Evolutionary conservation across 306 rosid species (phyloP).

Genomic region (Quercus ilex): DNA sequence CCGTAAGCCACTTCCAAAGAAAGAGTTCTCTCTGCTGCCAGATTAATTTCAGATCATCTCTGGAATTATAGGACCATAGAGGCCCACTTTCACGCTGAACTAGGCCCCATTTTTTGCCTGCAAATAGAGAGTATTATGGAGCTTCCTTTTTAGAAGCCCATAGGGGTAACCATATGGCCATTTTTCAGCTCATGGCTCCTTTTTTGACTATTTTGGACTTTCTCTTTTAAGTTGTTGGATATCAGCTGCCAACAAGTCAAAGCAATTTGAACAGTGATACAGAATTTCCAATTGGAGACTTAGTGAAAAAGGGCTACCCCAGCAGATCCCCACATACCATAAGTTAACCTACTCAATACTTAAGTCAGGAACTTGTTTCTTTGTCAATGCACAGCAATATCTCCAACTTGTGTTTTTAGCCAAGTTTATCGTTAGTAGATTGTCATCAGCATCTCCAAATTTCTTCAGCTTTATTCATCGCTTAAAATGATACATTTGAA

Average conservation of each 20-base stretch:
- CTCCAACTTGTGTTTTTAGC: background rate
- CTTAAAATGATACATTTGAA: slow-evolving; percentile 9
- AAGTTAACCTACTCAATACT: background rate
- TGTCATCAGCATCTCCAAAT: background rate
- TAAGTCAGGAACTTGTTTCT: background rate
- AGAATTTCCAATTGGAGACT: background rate
- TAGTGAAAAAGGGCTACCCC: background rate
- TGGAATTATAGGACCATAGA: too few relatives aligned
- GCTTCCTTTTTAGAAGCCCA: too few relatives aligned
- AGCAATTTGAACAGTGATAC: background rate
- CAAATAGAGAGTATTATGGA: too few relatives aligned
- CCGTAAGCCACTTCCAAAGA: too few relatives aligned
- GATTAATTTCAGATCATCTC: too few relatives aligned
- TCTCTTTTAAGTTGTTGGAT: background rate
- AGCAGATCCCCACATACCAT: background rate
- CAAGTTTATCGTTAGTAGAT: background rate
- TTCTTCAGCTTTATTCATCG: slow-evolving; percentile 3
- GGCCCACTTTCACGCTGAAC: too few relatives aligned
- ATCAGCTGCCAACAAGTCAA: background rate
- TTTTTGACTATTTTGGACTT: background rate
- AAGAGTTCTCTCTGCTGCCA: too few relatives aligned
- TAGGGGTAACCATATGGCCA: too few relatives aligned
- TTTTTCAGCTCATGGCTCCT: background rate
- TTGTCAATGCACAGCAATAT: background rate
- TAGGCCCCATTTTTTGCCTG: too few relatives aligned